Base-by-base conservation (phyloP, 805 yeast species). In the Sugiyamaella lignohabitans region DNA sequence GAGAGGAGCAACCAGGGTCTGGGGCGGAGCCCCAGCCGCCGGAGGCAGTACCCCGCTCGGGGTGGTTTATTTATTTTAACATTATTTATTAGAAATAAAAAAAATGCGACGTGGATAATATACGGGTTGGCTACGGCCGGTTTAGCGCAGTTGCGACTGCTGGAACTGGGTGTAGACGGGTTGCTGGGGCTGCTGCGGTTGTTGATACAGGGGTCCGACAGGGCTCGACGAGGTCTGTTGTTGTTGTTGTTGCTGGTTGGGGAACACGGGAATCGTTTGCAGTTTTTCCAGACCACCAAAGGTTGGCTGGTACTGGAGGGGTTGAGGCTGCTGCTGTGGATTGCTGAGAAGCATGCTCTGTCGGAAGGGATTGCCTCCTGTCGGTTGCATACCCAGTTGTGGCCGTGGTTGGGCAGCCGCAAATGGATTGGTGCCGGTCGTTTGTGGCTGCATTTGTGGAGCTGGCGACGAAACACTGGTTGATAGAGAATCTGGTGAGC, bases 271-370 rank as follows among this genome's bases (percentile, higher is more conserved):
- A 2, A 75, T 66, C 0, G 88, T 82, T 6, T 82, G 82, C 38
- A 82, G 61, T 43, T 68, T 67, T 58, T 84, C 89, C 50, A 80
- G 70, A 0, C 89, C 91, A 3, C 89, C 91, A 29, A 87, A 84
- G 1, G 87, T 82, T 1, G 78, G 74, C 57, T 78, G 83, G 29
- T 51, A 51, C n/a, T 34, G 36, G 4, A 32, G 14, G 3, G 14
- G 71, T 66, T 55, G 69, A 65, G 52, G 61, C n/a, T n/a, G n/a
- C n/a, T n/a, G n/a, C n/a, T n/a, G n/a, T n/a, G n/a, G n/a, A 58
- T 46, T 51, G 53, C 43, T 59, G 2, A 42, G 38, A 17, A 50
- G 17, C 68, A 52, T 42, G 43, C 47, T 67, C 51, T 54, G 50
- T 19, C 77, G 69, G 65, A 82, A 82, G 24, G 87, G 87, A 56